These are phyloP conservation scores for Plasmodium falciparum DNA, from an alignment of 169 alveolate species.

Conservation along the genomic window DNA sequence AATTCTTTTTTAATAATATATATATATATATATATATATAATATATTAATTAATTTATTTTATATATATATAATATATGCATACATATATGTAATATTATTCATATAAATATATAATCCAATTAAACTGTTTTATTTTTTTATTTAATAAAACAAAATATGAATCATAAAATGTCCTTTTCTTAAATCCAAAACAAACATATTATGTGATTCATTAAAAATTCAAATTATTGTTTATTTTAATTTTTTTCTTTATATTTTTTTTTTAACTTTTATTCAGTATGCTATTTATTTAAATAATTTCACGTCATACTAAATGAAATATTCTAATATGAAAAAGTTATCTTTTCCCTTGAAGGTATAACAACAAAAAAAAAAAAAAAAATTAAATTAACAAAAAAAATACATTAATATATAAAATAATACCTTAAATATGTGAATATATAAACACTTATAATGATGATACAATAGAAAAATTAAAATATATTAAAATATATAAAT, in stretches of 20 bases:
- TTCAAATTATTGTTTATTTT: background rate
- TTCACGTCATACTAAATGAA: constrained; percentile 12
- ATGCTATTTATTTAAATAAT: constrained; percentile 4
- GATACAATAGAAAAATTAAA: background rate
- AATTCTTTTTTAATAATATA: no score
- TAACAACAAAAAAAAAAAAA: background rate
- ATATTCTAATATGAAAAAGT: constrained; percentile 11
- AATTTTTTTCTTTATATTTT: background rate
- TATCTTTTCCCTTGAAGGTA: constrained; percentile 11
- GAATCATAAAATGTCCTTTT: no score
- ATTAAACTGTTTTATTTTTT: no score
- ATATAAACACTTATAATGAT: background rate
- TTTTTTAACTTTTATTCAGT: background rate
- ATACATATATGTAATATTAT: no score
- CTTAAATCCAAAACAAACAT: no score
- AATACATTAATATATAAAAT: background rate
- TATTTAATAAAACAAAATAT: no score
- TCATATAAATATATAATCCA: no score
- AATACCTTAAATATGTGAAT: background rate
- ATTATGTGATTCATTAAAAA: no score
- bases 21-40: no score
- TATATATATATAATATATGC: no score
- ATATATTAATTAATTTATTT: no score
- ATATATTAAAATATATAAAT: background rate
- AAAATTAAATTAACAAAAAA: background rate